A percentile compares a stretch with the other conserved stretches of the same genome.
These are phyloP conservation scores for Prunus davidiana DNA, from an alignment of 306 rosid genomes.

Conservation along the genomic window DNA sequence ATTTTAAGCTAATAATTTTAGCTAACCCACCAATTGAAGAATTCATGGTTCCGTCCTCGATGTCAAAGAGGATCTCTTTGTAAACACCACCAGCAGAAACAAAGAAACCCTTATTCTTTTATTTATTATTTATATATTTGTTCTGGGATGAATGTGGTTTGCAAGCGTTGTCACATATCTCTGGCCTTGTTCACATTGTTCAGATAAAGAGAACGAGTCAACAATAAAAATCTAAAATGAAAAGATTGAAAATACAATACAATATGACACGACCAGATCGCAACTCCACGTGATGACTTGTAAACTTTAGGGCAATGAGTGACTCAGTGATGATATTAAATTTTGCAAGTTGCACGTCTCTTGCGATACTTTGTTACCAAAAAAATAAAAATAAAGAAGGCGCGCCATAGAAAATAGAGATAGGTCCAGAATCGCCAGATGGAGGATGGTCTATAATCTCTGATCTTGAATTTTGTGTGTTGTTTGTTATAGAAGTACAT, in stretches of 20 bases:
- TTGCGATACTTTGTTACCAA: background rate
- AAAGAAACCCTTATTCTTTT: too few species aligned
- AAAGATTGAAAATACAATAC: background rate
- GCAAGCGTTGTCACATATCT: too few species aligned
- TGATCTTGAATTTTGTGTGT: background rate
- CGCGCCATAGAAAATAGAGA: background rate
- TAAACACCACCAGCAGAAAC: too few species aligned
- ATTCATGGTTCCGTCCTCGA: fast-evolving
- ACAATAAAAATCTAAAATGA: background rate
- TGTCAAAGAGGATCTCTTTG: too few species aligned
- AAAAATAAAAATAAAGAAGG: background rate
- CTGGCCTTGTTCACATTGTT: too few species aligned
- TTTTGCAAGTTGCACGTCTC: background rate
- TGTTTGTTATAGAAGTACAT: too few species aligned
- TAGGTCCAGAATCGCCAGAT: background rate
- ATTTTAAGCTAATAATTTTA: too few species aligned
- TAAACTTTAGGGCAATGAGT: background rate
- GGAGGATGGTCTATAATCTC: background rate
- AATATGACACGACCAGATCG: background rate
- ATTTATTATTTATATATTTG: too few species aligned
- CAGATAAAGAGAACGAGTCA: background rate
- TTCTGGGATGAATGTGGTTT: too few species aligned
- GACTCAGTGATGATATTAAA: background rate
- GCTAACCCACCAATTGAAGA: fast-evolving
- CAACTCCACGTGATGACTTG: background rate